phyloP scores from a whole-genome alignment of 768 basidiomycete species.

The Lentinula lateritia region DNA sequence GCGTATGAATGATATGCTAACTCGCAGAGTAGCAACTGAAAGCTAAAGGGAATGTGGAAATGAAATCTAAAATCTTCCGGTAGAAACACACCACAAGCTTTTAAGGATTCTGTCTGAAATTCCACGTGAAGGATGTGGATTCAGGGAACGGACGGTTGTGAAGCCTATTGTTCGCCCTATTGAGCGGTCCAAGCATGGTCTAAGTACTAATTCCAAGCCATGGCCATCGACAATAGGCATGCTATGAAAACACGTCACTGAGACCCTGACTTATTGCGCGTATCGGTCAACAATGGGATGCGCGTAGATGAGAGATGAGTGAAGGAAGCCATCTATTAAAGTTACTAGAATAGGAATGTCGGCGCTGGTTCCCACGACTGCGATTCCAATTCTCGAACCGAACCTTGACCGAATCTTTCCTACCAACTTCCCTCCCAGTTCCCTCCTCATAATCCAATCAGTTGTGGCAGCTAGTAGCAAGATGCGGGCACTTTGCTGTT shows the following conservation, averaged over 20 bases:
- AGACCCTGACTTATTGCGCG: too few relatives aligned
- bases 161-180: background rate
- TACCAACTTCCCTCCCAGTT: too few relatives aligned
- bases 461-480: background rate
- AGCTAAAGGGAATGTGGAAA: background rate
- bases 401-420: too few relatives aligned
- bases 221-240: too few relatives aligned
- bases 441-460: too few relatives aligned
- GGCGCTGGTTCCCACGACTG: too few relatives aligned
- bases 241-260: too few relatives aligned
- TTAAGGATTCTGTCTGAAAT: background rate
- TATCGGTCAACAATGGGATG: too few relatives aligned
- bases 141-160: background rate
- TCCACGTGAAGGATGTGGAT: background rate
- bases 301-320: too few relatives aligned
- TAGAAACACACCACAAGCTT: background rate
- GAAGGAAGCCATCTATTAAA: too few relatives aligned
- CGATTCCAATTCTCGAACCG: too few relatives aligned
- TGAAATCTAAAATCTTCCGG: background rate
- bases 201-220: background rate
- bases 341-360: too few relatives aligned
- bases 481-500: background rate
- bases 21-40: background rate
- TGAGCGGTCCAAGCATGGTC: background rate
- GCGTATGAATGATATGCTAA: background rate